Evolutionary conservation across 1,139 yeast species (phyloP), one percentile per base, ranked within the genome.

Genomic region (Lodderomyces metapsilosis): DNA sequence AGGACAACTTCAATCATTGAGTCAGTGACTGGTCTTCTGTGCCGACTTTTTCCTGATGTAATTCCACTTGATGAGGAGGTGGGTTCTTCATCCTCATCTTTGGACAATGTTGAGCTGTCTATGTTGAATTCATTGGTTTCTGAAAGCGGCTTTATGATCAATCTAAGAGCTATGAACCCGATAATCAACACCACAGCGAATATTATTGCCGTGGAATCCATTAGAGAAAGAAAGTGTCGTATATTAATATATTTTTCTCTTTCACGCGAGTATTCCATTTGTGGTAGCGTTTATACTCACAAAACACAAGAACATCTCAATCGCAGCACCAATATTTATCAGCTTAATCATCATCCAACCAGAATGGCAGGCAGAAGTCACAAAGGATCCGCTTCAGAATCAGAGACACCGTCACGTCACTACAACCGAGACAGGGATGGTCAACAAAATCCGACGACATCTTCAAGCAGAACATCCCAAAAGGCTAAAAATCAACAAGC

Each of bases 1-100:
- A 82, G 88, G 1, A 91, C 97, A 1, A 87, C 83, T 50, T 86
- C 94, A 38, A 91, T 73, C 98, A 91, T 91, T 48, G 78, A 82
- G 9, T 73, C 76, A 3, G 88, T 84, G n/a, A 86, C 85, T 2
- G 68, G 74, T 42, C 95, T 77, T 42, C 77, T 66, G 13, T 61
- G 40, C 27, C 48, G 41, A 23, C 37, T 37, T 20, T 30, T 51
- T 22, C 20, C 37, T 17, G 40, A 43, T 23, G 41, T 27, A 22
- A 45, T 27, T 16, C 21, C 27, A 24, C 15, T 24, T 6, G 22
- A 11, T 21, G 40, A 36, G 21, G 37, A 37, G 5, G 45, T 42
- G 40, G 39, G 42, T 3, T 25, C 33, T 18, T 9, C 41, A 22
- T 32, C 32, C n/a, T 25, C 13, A 4, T 32, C 34, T 22, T 22